A percentile compares a stretch with the other conserved stretches of the same genome.
These are phyloP conservation scores for Elongisporangium undulatum DNA, from an alignment of 352 stramenopile species.

Conservation along the genomic window DNA sequence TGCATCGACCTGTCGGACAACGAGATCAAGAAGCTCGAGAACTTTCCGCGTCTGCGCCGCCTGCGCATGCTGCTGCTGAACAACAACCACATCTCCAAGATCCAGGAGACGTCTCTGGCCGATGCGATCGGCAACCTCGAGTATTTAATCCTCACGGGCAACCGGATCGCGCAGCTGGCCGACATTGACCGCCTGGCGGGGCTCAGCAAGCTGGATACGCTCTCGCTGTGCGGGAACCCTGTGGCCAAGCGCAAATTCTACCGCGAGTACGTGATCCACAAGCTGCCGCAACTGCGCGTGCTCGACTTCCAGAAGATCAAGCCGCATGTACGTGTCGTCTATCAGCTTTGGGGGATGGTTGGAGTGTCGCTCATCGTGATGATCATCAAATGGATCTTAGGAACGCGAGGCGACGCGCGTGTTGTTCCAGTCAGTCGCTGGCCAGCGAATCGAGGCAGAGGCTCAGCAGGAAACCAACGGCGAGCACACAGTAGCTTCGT, in stretches of 20 bases:
- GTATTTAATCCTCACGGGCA: constrained; percentile 90
- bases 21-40: constrained; percentile 93
- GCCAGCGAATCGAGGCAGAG: constrained; percentile 60
- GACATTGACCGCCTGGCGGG: constrained; percentile 80
- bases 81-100: constrained; percentile 91
- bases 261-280: constrained; percentile 90
- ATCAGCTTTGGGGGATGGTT: neutral
- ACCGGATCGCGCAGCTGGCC: constrained; percentile 72
- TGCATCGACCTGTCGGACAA: constrained; percentile 94
- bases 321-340: constrained; percentile 43
- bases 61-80: constrained; percentile 90
- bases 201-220: constrained; percentile 83
- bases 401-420: constrained; percentile 70
- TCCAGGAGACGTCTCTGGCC: constrained; percentile 61
- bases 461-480: constrained; percentile 28
- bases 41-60: constrained; percentile 87
- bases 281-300: constrained; percentile 79
- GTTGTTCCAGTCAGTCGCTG: constrained; percentile 74
- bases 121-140: constrained; percentile 83
- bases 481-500: constrained; percentile 19
- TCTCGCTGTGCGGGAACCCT: constrained; percentile 86
- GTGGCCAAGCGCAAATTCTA: constrained; percentile 90
- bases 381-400: constrained; percentile 19
- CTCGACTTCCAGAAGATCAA: constrained; percentile 87
- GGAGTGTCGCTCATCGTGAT: too few species aligned